These are phyloP conservation scores for Albugo laibachii DNA, from an alignment of 352 stramenopile genomes.

Conservation along the genomic window DNA sequence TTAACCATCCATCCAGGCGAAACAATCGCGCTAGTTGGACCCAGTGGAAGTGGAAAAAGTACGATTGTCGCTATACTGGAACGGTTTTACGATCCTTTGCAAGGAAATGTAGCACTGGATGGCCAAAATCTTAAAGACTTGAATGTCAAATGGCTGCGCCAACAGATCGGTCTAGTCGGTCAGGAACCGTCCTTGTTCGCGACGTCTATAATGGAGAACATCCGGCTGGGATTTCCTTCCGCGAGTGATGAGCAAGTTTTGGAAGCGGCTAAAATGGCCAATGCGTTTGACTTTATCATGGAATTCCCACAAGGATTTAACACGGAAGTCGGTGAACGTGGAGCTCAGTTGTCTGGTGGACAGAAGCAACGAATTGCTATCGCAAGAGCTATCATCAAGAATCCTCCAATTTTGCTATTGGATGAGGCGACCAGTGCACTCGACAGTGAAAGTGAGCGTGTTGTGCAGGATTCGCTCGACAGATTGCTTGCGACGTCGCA, in stretches of 20 bases:
- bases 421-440: slow-evolving; percentile 79
- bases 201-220: slow-evolving; percentile 46
- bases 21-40: slow-evolving; percentile 50
- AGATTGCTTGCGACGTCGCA: slow-evolving; percentile 18
- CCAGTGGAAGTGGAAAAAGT: slow-evolving; percentile 50
- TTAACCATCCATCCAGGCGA: slow-evolving; percentile 40
- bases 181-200: slow-evolving; percentile 89
- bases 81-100: slow-evolving; percentile 37
- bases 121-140: slow-evolving; percentile 35
- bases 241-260: slow-evolving; percentile 55
- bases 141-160: slow-evolving; percentile 39
- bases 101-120: slow-evolving; percentile 20
- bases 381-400: slow-evolving; percentile 79
- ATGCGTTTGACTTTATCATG: slow-evolving; percentile 84
- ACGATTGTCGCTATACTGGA: slow-evolving; percentile 49
- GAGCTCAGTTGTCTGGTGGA: slow-evolving; percentile 78
- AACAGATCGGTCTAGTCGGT: slow-evolving; percentile 69
- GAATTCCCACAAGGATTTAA: slow-evolving; percentile 76
- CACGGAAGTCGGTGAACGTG: slow-evolving; percentile 76
- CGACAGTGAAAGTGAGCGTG: slow-evolving; percentile 47
- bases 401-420: slow-evolving; percentile 72
- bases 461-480: slow-evolving; percentile 66
- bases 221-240: slow-evolving; percentile 39
- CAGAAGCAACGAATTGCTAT: slow-evolving; percentile 90
- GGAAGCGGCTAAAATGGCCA: slow-evolving; percentile 56